Conservation (phyloP, 2,329 filamentous ascomycete genomes). For the Cercospora zeae-maydis region DNA sequence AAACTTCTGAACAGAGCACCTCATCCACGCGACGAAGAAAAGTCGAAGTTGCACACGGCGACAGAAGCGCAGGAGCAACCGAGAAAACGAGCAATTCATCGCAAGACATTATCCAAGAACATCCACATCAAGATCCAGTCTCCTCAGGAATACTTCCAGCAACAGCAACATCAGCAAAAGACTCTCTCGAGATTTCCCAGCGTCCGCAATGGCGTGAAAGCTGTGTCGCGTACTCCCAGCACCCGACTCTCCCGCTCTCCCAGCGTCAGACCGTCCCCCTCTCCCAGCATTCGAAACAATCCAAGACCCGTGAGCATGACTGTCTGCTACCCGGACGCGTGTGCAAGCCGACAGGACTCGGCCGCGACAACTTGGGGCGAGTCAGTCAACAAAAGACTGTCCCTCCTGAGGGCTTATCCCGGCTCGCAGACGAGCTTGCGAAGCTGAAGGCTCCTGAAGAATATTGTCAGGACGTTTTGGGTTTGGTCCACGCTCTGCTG, state of each 20-base stretch:
- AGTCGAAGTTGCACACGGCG: background rate
- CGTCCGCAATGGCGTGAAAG: slow-evolving; percentile 3
- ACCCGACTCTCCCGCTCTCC: background rate
- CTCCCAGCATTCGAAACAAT: background rate
- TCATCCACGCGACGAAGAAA: background rate
- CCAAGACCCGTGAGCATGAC: background rate
- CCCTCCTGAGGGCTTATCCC: background rate
- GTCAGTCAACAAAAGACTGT: slow-evolving; percentile 2
- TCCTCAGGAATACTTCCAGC: slow-evolving; percentile 7
- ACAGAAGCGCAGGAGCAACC: background rate
- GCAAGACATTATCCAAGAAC: slow-evolving; percentile 4
- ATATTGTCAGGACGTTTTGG: background rate
- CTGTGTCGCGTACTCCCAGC: background rate
- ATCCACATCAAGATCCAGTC: slow-evolving; percentile 11
- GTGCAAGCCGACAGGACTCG: background rate
- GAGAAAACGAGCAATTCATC: background rate
- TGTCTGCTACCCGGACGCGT: background rate
- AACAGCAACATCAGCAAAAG: slow-evolving; percentile 2
- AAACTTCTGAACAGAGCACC: background rate
- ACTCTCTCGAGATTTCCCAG: slow-evolving; percentile 1
- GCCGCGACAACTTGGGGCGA: background rate
- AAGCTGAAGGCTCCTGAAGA: background rate
- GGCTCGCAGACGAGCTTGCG: slow-evolving; percentile 2
- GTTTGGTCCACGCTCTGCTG: background rate
- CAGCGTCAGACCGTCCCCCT: background rate